These are phyloP conservation scores for Coemansia sp. DNA, from an alignment of 192 early-diverging fungal species.

Conservation along the genomic window DNA sequence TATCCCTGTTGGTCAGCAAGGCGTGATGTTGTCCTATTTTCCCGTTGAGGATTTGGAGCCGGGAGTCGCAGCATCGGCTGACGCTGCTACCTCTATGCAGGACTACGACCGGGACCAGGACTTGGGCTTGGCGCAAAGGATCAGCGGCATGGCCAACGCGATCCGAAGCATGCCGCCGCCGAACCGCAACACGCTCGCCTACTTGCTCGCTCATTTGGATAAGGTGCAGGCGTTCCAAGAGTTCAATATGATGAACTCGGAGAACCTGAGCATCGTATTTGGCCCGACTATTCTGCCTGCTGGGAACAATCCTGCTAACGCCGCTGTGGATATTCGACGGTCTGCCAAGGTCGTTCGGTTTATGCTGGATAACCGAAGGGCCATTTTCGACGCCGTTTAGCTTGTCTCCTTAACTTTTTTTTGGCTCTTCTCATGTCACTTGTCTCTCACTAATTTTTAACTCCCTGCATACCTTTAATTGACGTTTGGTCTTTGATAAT, in stretches of 20 bases:
- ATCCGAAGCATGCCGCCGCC: slow-evolving; percentile 71
- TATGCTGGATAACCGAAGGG: slow-evolving; percentile 38
- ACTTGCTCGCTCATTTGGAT: slow-evolving; percentile 77
- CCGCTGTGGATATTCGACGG: slow-evolving; percentile 36
- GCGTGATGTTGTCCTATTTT: slow-evolving; percentile 26
- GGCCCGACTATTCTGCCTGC: slow-evolving; percentile 69
- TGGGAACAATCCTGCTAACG: slow-evolving; percentile 23
- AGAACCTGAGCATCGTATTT: slow-evolving; percentile 90
- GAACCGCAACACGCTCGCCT: slow-evolving; percentile 80
- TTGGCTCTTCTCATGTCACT: neutral
- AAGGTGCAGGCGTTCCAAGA: slow-evolving; percentile 73
- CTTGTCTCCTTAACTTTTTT: neutral
- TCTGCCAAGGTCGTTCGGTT: slow-evolving; percentile 43
- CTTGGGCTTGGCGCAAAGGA: slow-evolving; percentile 21
- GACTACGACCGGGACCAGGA: slow-evolving; percentile 24
- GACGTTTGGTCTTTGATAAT: neutral
- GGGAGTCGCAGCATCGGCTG: slow-evolving; percentile 3
- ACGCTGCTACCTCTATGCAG: neutral
- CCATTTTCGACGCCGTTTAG: slow-evolving; percentile 35
- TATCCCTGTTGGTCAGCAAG: slow-evolving; percentile 58
- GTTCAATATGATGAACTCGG: slow-evolving; percentile 83
- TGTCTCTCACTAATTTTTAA: neutral
- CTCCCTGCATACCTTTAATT: slow-evolving; percentile 1
- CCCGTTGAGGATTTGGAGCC: slow-evolving; percentile 19
- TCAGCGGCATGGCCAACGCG: slow-evolving; percentile 25